phyloP scores from a whole-genome alignment of 2,329 filamentous ascomycete genomes.

The Xylaria arbuscula region DNA sequence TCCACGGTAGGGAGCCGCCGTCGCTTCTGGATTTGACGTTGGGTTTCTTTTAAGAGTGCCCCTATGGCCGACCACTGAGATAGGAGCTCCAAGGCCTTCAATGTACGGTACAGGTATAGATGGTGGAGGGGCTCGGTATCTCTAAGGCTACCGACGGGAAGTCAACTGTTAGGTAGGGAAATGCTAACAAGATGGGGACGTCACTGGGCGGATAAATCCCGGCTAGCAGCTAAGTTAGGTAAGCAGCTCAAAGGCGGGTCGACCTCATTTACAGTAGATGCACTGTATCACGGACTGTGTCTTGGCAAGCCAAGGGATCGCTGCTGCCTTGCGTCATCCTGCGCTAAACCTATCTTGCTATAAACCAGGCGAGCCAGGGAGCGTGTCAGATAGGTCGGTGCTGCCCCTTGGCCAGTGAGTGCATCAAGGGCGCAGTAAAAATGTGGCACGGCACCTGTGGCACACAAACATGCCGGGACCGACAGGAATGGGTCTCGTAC shows the following conservation, averaged over 20 bases:
- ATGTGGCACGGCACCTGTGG: slow-evolving; percentile 37
- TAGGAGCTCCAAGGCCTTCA: background rate
- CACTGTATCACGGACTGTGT: background rate
- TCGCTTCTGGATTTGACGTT: slow-evolving; percentile 38
- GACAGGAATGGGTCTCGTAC: background rate
- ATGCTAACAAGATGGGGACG: slow-evolving; percentile 17
- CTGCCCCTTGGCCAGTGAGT: too few species aligned
- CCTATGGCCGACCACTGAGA: background rate
- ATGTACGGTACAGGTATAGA: background rate
- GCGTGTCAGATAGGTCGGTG: background rate
- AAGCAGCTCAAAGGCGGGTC: background rate
- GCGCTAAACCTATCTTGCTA: background rate
- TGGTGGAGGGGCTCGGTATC: slow-evolving; percentile 30
- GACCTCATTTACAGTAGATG: background rate
- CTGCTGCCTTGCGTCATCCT: slow-evolving; percentile 20
- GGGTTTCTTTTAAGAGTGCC: slow-evolving; percentile 2
- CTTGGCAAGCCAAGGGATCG: background rate
- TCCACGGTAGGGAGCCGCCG: slow-evolving; percentile 43
- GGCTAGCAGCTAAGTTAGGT: slow-evolving; percentile 15
- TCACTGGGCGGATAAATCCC: slow-evolving; percentile 33
- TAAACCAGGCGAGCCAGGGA: background rate
- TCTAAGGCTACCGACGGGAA: slow-evolving; percentile 24
- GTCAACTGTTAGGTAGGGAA: background rate
- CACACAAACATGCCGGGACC: slow-evolving; percentile 1
- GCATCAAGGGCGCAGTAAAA: background rate